Conservation (phyloP, 352 stramenopile genomes). For the Elongisporangium undulatum region DNA sequence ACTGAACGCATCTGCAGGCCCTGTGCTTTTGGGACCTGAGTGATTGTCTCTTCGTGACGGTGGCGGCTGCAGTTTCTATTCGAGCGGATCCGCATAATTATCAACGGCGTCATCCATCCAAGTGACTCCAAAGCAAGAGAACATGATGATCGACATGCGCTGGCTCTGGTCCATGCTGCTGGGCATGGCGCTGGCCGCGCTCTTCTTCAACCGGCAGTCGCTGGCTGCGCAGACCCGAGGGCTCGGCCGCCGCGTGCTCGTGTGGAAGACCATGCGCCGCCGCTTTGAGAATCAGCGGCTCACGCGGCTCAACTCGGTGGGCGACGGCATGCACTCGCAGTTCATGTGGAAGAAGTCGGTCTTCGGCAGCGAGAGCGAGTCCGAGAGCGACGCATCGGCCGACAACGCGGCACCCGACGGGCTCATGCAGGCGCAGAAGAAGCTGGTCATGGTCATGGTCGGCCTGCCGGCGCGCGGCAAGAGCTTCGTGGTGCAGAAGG, state of each 20-base stretch:
- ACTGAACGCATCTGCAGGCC: not conserved
- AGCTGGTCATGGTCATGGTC: constrained; percentile 92
- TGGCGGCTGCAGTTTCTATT: not conserved
- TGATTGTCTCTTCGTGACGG: not conserved
- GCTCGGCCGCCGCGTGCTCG: constrained; percentile 47
- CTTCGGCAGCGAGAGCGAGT: constrained; percentile 25
- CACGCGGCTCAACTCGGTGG: constrained; percentile 59
- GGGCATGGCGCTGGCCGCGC: constrained; percentile 26
- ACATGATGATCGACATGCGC: constrained; percentile 4
- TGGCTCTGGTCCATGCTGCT: constrained; percentile 15
- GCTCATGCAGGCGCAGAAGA: constrained; percentile 75
- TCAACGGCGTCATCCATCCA: not conserved
- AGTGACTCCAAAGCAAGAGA: not conserved
- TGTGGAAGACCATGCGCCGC: constrained; percentile 71
- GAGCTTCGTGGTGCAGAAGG: constrained; percentile 94
- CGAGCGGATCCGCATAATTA: not conserved
- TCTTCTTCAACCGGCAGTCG: constrained; percentile 46
- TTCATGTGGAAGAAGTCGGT: constrained; percentile 69
- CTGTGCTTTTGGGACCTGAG: not conserved
- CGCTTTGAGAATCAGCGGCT: constrained; percentile 72
- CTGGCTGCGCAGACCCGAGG: constrained; percentile 35
- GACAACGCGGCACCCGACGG: constrained; percentile 29
- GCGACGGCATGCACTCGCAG: constrained; percentile 59
- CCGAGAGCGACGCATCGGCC: constrained; percentile 17
- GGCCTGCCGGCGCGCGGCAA: constrained; percentile 93